Conservation (phyloP, 805 yeast genomes). For the Suhomyces kilbournensis region DNA sequence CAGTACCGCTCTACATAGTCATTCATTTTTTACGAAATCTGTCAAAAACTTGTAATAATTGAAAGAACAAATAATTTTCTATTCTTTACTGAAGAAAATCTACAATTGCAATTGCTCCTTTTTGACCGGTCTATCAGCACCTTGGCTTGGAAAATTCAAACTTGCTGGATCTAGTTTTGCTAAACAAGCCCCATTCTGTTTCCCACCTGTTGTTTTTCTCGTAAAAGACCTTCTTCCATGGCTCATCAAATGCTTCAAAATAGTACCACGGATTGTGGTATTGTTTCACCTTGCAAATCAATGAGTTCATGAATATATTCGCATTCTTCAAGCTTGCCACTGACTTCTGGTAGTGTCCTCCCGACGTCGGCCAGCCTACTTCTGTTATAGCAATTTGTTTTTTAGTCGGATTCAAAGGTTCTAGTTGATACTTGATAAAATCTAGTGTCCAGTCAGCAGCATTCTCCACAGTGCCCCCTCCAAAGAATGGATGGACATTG, state of each 20-base stretch:
- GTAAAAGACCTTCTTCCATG: slow-evolving; percentile 60
- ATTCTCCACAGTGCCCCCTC: slow-evolving; percentile 47
- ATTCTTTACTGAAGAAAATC: background rate
- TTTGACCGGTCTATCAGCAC: background rate
- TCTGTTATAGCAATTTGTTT: slow-evolving; percentile 51
- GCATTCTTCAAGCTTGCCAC: slow-evolving; percentile 44
- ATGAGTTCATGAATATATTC: slow-evolving; percentile 48
- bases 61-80: no score
- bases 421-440: slow-evolving; percentile 42
- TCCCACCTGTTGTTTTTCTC: slow-evolving; percentile 55
- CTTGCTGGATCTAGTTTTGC: slow-evolving; percentile 46
- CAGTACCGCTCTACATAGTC: background rate
- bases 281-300: slow-evolving; percentile 47
- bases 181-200: slow-evolving; percentile 69
- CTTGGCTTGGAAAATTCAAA: slow-evolving; percentile 14
- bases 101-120: background rate
- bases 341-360: slow-evolving; percentile 49
- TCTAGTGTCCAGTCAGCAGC: slow-evolving; percentile 56
- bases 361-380: slow-evolving; percentile 71
- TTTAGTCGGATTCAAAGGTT: slow-evolving; percentile 30
- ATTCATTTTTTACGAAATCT: background rate
- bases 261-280: slow-evolving; percentile 49
- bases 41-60: background rate
- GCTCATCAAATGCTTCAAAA: slow-evolving; percentile 72
- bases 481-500: slow-evolving; percentile 66